A percentile compares a stretch with the other conserved stretches of the same genome.
These are phyloP conservation scores for Beauveria varroae DNA, from an alignment of 2,329 filamentous ascomycete genomes.

Conservation along the genomic window DNA sequence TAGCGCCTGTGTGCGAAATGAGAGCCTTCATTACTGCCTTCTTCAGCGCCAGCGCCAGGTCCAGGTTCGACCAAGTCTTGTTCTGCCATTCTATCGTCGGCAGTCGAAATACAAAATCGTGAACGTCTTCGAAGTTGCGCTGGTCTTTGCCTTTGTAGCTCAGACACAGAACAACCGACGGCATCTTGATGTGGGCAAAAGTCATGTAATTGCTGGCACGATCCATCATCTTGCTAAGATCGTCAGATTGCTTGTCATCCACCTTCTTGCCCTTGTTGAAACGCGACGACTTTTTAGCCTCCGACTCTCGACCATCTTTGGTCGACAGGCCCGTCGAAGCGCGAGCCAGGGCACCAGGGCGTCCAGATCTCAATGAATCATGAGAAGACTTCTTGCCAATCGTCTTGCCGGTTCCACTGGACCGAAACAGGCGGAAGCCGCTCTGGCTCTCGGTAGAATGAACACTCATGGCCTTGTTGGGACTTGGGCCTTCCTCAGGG, in stretches of 20 bases:
- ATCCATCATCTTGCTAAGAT: slow-evolving; percentile 92
- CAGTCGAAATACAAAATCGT: slow-evolving; percentile 94
- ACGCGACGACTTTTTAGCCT: slow-evolving; percentile 41
- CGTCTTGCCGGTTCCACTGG: slow-evolving; percentile 35
- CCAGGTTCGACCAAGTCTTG: slow-evolving; percentile 98
- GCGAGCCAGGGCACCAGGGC: slow-evolving; percentile 34
- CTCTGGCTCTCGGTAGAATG: slow-evolving; percentile 40
- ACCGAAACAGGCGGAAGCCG: slow-evolving; percentile 46
- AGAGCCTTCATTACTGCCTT: slow-evolving; percentile 90
- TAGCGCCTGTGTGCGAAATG: slow-evolving; percentile 90
- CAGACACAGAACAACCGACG: slow-evolving; percentile 88
- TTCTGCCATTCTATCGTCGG: slow-evolving; percentile 93
- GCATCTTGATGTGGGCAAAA: slow-evolving; percentile 88
- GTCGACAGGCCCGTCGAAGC: slow-evolving; percentile 36
- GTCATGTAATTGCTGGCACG: slow-evolving; percentile 97
- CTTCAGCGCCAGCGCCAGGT: slow-evolving; percentile 86
- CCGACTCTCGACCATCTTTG: slow-evolving; percentile 32
- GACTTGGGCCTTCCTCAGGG: slow-evolving; percentile 25
- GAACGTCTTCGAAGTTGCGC: slow-evolving; percentile 92
- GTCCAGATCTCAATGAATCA: slow-evolving; percentile 44
- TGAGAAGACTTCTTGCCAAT: slow-evolving; percentile 46
- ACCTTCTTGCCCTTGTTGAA: slow-evolving; percentile 49
- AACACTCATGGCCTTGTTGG: slow-evolving; percentile 42
- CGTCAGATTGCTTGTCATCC: slow-evolving; percentile 65
- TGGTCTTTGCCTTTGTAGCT: slow-evolving; percentile 96